These are phyloP conservation scores for Talaromyces sp. DNA, from an alignment of 2,329 filamentous ascomycete genomes.

Conservation along the genomic window DNA sequence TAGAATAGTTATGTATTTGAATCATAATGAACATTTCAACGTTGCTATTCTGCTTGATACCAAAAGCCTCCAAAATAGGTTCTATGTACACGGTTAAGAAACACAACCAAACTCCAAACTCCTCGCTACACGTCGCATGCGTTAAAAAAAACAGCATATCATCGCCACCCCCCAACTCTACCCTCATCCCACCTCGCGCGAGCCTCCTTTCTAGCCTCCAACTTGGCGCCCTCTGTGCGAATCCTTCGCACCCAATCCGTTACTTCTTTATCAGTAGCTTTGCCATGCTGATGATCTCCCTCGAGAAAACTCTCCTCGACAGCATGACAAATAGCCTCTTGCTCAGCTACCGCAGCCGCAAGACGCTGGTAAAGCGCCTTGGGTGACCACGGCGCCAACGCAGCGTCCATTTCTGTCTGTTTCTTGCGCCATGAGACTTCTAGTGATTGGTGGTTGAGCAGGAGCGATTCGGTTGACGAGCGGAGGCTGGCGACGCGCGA, in stretches of 20 bases:
- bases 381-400: conserved; percentile 78
- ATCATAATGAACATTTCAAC: neutral
- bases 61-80: neutral
- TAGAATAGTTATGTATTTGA: neutral
- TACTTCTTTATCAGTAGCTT: conserved; percentile 74
- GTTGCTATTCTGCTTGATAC: neutral
- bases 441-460: conserved; percentile 76
- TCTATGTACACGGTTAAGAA: neutral
- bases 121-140: neutral
- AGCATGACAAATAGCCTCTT: conserved; percentile 73
- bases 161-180: conserved; percentile 89
- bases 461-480: conserved; percentile 69
- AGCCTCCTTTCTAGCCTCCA: conserved; percentile 76
- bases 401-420: conserved; percentile 82
- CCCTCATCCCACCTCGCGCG: conserved; percentile 96
- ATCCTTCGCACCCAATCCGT: conserved; percentile 79
- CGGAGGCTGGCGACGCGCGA: conserved; percentile 52
- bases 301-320: conserved; percentile 93
- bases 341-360: conserved; percentile 71
- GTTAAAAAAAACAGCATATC: conserved; percentile 23
- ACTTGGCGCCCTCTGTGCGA: conserved; percentile 71
- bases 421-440: conserved; percentile 91
- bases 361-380: conserved; percentile 81
- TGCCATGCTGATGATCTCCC: conserved; percentile 42
- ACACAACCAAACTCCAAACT: neutral